Base-by-base conservation (phyloP, 352 stramenopile species). In the Phytopythium delawarense region DNA sequence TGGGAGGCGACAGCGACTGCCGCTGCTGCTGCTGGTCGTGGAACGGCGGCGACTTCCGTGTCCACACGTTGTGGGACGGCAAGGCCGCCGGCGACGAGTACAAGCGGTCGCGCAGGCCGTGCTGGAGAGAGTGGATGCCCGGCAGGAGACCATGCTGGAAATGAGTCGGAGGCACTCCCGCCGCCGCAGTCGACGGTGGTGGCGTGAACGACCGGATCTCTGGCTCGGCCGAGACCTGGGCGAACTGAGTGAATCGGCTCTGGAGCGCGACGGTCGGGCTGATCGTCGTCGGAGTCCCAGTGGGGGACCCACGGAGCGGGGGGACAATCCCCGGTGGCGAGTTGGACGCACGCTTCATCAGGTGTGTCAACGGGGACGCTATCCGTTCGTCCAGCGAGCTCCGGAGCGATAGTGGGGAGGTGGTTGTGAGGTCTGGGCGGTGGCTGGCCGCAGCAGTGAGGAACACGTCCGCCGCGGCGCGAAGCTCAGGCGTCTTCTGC, bases 91-190 rank as follows among this genome's bases (percentile, higher is more conserved):
- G 52, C 7, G 52, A 58, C 5, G 52, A 58, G n/a, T 48, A 58
- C 6, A 40, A 34, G 18, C 32, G n/a, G 34, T 35, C 34, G 15
- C 52, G 52, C n/a, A 58, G 34, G n/a, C 35, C 35, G 21, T 51
- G 42, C 59, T 72, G 68, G 9, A 76, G 37, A 7, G 59, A 66
- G 46, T 61, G 55, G 48, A 76, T 71, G 30, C 69, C 70, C 23
- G 69, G 69, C 25, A 76, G 48, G 20, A 68, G 32, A 7, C 23
- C 37, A n/a, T 35, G 52, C 52, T 58, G 45, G 28, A 48, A 21
- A 13, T 58, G 52, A 32, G 52, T 21, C 4, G 45, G 32, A 6
- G 51, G 5, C 4, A 57, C 32, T 44, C 34, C 34, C 2, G 34
- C 34, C 15, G 52, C 21, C 8, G 37, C 34, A 16, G 20, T n/a